These are phyloP conservation scores for Pseudozyma hubeiensis DNA, from an alignment of 1,284 basidiomycete species.

Conservation along the genomic window DNA sequence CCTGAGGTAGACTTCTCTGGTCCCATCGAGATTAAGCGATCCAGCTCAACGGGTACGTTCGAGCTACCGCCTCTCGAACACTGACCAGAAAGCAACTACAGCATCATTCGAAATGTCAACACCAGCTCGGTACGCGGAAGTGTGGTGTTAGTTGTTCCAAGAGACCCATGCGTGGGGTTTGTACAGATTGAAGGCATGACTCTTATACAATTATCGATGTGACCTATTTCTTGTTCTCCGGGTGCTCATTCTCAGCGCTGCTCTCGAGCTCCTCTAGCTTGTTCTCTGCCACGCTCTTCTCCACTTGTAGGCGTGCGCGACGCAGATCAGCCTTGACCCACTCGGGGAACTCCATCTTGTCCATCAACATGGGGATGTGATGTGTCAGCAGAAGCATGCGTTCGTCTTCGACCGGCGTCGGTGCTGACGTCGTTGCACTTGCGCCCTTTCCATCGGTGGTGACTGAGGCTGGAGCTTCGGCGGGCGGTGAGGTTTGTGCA, in stretches of 20 bases:
- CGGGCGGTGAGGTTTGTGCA: slow-evolving; percentile 15
- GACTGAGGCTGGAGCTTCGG: background rate
- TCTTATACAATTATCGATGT: background rate
- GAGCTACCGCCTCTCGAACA: slow-evolving; percentile 33
- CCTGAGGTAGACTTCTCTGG: slow-evolving; percentile 40
- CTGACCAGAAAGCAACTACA: slow-evolving; percentile 2
- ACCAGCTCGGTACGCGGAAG: background rate
- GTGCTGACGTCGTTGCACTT: background rate
- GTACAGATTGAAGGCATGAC: background rate
- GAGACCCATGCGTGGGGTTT: background rate
- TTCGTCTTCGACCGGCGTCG: slow-evolving; percentile 22
- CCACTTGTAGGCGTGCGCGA: slow-evolving; percentile 46
- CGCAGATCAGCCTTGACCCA: slow-evolving; percentile 46
- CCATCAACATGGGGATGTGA: slow-evolving; percentile 42
- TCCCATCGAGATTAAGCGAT: slow-evolving; percentile 42
- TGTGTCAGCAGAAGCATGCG: slow-evolving; percentile 38
- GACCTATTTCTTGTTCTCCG: slow-evolving; percentile 25
- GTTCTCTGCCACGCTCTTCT: slow-evolving; percentile 31
- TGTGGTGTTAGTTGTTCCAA: background rate
- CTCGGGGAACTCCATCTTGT: slow-evolving; percentile 46
- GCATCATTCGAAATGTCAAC: background rate
- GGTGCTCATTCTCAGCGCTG: slow-evolving; percentile 24
- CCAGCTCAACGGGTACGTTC: slow-evolving; percentile 25
- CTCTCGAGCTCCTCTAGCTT: slow-evolving; percentile 49
- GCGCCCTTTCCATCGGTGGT: background rate